These are phyloP conservation scores for Xylariaceae sp. DNA, from an alignment of 2,329 filamentous ascomycete genomes.

Conservation along the genomic window DNA sequence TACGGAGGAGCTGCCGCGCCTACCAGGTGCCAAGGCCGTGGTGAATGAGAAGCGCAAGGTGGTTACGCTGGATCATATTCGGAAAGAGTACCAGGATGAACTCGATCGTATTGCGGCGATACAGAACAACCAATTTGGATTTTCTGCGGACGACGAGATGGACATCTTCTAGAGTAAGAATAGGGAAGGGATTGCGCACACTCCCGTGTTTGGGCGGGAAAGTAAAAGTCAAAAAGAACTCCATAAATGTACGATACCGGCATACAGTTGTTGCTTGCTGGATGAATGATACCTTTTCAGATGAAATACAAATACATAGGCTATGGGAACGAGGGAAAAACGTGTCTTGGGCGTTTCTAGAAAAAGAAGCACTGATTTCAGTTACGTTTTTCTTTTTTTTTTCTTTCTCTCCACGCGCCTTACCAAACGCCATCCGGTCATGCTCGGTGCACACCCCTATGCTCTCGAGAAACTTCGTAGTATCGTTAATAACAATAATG, in stretches of 20 bases:
- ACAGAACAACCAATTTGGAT: slow-evolving; percentile 82
- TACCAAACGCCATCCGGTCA: slow-evolving; percentile 29
- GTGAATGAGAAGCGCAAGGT: slow-evolving; percentile 59
- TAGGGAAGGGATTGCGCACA: background rate
- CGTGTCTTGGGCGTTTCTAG: slow-evolving; percentile 4
- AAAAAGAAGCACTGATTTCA: slow-evolving; percentile 12
- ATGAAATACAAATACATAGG: slow-evolving; percentile 13
- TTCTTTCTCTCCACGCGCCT: background rate
- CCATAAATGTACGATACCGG: slow-evolving; percentile 20
- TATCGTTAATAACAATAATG: slow-evolving; percentile 20
- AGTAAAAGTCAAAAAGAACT: background rate
- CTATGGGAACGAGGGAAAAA: slow-evolving; percentile 9
- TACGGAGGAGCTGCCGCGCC: slow-evolving; percentile 36
- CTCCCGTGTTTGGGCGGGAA: too few relatives aligned
- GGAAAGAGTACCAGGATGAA: slow-evolving; percentile 84
- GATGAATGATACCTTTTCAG: slow-evolving; percentile 27
- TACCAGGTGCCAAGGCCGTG: slow-evolving; percentile 28
- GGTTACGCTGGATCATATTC: slow-evolving; percentile 77
- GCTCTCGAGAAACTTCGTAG: slow-evolving; percentile 19
- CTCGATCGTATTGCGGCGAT: slow-evolving; percentile 84
- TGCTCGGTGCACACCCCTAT: background rate
- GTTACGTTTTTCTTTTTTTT: slow-evolving; percentile 7
- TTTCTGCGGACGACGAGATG: slow-evolving; percentile 54
- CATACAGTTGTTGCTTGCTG: slow-evolving; percentile 18
- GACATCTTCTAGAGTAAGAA: slow-evolving; percentile 38